Percentiles rank a stretch among this genome's conserved stretches.
These are phyloP conservation scores for Pyricularia grisea DNA, from an alignment of 2,329 filamentous ascomycete genomes.

Conservation along the genomic window DNA sequence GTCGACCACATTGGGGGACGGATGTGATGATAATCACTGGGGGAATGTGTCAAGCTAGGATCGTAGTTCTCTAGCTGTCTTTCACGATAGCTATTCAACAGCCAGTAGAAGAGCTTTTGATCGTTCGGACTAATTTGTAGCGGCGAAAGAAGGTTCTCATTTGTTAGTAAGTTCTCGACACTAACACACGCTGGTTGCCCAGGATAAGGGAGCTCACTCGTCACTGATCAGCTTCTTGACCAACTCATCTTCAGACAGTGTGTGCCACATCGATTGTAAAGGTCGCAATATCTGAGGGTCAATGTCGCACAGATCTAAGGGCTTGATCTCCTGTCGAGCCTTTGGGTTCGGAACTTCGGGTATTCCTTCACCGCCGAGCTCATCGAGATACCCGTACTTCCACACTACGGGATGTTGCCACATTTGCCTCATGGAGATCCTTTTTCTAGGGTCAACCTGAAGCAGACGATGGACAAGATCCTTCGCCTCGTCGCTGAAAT, in stretches of 20 bases:
- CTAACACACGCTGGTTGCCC: not conserved
- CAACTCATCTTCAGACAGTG: conserved; percentile 63
- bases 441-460: conserved; percentile 64
- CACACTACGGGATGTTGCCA: conserved; percentile 81
- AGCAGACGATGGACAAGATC: conserved; percentile 76
- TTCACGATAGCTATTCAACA: conserved; percentile 73
- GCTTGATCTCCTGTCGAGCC: conserved; percentile 38
- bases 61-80: conserved; percentile 83
- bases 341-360: not conserved
- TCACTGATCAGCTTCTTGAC: conserved; percentile 56
- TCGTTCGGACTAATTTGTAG: conserved; percentile 59
- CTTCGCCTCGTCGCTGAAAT: conserved; percentile 58
- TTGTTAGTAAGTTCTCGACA: not conserved
- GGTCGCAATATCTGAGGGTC: conserved; percentile 77
- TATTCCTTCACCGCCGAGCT: conserved; percentile 34
- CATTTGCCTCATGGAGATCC: conserved; percentile 72
- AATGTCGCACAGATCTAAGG: conserved; percentile 55
- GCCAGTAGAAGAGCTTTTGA: conserved; percentile 87
- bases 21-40: conserved; percentile 85
- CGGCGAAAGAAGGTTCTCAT: not conserved
- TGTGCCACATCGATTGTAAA: conserved; percentile 86
- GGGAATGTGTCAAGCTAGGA: conserved; percentile 69
- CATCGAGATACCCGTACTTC: conserved; percentile 71
- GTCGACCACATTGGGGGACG: conserved; percentile 48
- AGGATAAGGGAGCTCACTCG: conserved; percentile 38